Evolutionary conservation across 305 asterid species (phyloP).

Genomic region (Fraxinus floribunda): DNA sequence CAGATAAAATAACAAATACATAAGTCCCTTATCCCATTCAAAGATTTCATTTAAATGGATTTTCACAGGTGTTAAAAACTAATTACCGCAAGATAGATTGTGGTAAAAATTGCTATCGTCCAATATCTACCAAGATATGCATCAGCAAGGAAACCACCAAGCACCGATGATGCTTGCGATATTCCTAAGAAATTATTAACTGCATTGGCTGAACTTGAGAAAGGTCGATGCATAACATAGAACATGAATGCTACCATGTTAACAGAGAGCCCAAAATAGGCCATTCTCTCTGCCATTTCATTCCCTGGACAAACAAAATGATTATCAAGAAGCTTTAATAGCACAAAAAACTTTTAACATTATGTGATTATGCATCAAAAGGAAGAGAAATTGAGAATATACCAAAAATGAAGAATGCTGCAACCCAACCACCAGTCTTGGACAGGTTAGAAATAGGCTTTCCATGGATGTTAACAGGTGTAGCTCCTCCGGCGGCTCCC

Average conservation of each 20-base stretch:
- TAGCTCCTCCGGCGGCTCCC: constrained; percentile 54
- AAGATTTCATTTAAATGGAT: not conserved
- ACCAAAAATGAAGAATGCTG: constrained; percentile 97
- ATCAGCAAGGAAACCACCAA: constrained; percentile 95
- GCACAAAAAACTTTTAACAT: not conserved
- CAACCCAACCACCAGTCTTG: constrained; percentile 94
- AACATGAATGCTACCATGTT: constrained; percentile 98
- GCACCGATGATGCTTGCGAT: constrained; percentile 92
- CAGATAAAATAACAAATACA: constrained; percentile 26
- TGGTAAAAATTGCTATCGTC: constrained; percentile 95
- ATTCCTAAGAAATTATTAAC: constrained; percentile 91
- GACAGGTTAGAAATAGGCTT: constrained; percentile 72
- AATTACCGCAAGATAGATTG: constrained; percentile 80
- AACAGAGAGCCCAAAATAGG: constrained; percentile 91
- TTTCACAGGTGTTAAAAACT: not conserved
- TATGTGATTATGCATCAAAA: not conserved
- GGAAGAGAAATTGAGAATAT: not conserved
- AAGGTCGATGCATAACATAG: constrained; percentile 96
- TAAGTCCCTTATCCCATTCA: not conserved
- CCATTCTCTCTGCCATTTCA: constrained; percentile 99
- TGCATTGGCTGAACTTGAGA: constrained; percentile 80
- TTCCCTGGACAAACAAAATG: constrained; percentile 52
- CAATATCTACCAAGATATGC: constrained; percentile 97
- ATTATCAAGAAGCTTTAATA: not conserved
- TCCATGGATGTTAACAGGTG: constrained; percentile 87